Evolutionary conservation across 2,329 filamentous ascomycete genomes (phyloP).

Genomic region (Chrysoporthe puriensis): DNA sequence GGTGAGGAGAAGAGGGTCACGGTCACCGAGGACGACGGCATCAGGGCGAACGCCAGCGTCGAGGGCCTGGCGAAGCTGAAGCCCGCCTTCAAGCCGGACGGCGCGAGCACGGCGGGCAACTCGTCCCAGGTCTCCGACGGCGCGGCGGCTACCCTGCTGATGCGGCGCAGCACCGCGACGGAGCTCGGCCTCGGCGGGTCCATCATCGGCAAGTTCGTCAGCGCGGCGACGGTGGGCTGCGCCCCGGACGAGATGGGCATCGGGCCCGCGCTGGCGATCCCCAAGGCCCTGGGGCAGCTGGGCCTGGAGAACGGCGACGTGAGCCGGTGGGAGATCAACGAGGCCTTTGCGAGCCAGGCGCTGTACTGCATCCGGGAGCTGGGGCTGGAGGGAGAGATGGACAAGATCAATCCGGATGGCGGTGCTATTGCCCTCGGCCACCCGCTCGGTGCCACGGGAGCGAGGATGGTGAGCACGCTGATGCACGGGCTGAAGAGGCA

Average conservation of each 20-base stretch:
- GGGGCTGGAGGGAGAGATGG: conserved; percentile 64
- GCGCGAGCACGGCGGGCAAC: conserved; percentile 84
- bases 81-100: conserved; percentile 78
- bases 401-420: conserved; percentile 87
- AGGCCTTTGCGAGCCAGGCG: conserved; percentile 71
- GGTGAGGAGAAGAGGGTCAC: conserved; percentile 65
- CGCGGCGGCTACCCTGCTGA: conserved; percentile 80
- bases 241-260: conserved; percentile 93
- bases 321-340: conserved; percentile 90
- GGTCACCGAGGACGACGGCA: conserved; percentile 80
- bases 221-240: conserved; percentile 75
- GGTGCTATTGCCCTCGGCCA: conserved; percentile 95
- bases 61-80: conserved; percentile 80
- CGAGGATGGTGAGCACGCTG: conserved; percentile 76
- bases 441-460: conserved; percentile 86
- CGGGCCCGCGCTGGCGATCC: conserved; percentile 84
- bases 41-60: conserved; percentile 67
- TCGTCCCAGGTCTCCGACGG: conserved; percentile 85
- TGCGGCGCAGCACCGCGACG: conserved; percentile 79
- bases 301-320: conserved; percentile 72
- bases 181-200: conserved; percentile 68
- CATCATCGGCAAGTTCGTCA: conserved; percentile 85
- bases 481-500: conserved; percentile 67
- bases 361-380: conserved; percentile 73
- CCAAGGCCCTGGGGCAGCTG: conserved; percentile 72